Base-by-base conservation (phyloP, 495 filamentous ascomycete species). In the Schizothecium vesticola region DNA sequence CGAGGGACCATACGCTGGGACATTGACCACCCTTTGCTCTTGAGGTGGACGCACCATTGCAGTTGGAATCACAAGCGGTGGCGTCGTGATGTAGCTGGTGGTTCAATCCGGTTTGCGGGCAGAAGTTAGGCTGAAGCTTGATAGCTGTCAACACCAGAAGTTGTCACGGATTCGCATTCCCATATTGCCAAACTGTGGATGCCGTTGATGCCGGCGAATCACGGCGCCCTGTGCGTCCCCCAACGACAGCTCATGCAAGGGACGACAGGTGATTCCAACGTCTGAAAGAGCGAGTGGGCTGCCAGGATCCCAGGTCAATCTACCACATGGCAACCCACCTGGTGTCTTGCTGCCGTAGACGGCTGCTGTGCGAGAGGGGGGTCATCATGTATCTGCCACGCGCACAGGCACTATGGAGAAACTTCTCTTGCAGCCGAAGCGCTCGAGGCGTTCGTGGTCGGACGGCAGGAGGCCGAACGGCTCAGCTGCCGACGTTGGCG, bases 171-270 rank as follows among this genome's bases (percentile, higher is more conserved):
- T 58, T 65, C 24, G 36, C 51, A 23, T 9, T 21, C 23, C n/a
- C 63, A 65, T 24, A 56, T 60, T 51, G 65, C n/a, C 56, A 51
- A 22, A 29, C 31, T 24, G 57, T 28, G 23, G 51, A 22, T 36
- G 51, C 16, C 16, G 13, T 28, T 26, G 1, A 22, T 16, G 9
- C 31, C 21, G 29, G 62, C 69, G 65, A 71, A 71, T 71, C 61
- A 55, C 59, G 4, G n/a, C 10, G 13, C 25, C 7, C 1, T 9
- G 31, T 67, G 51, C 43, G 62, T 63, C 63, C 66, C 8, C 59
- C 28, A 55, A 10, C 24, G 13, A 28, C 21, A 56, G 63, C 66
- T 71, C 68, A 71, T 71, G 69, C 69, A 71, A 71, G 69, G 69
- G 59, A 71, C 69, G 36, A 25, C n/a, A 61, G 55, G 43, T 58